These are phyloP conservation scores for Mycena sp. DNA, from an alignment of 1,284 basidiomycete species.

Conservation along the genomic window DNA sequence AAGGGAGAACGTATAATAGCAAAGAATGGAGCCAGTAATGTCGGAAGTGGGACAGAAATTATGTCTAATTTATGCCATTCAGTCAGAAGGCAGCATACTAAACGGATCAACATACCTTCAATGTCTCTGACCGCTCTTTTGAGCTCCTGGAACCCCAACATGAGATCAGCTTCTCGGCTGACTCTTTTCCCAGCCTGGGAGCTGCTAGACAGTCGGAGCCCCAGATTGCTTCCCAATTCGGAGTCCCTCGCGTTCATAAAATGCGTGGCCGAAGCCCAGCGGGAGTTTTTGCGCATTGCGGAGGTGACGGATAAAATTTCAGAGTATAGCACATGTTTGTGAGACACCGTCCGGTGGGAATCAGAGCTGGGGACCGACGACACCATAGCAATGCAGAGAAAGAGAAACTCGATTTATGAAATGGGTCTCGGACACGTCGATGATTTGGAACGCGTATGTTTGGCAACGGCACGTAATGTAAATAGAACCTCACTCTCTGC, in stretches of 20 bases:
- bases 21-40: slow-evolving; percentile 89
- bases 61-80: slow-evolving; percentile 59
- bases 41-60: slow-evolving; percentile 59
- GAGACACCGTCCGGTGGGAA: slow-evolving; percentile 50
- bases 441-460: slow-evolving; percentile 16
- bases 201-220: slow-evolving; percentile 66
- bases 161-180: slow-evolving; percentile 80
- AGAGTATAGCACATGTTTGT: slow-evolving; percentile 83
- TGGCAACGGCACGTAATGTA: background rate
- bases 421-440: slow-evolving; percentile 10
- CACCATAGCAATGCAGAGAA: background rate
- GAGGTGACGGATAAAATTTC: slow-evolving; percentile 95
- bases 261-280: slow-evolving; percentile 83
- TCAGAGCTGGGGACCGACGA: background rate
- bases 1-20: slow-evolving; percentile 92
- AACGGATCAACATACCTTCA: slow-evolving; percentile 63
- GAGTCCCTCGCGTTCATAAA: slow-evolving; percentile 65
- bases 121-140: slow-evolving; percentile 79
- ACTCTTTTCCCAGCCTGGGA: slow-evolving; percentile 54
- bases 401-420: too few relatives aligned
- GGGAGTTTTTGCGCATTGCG: slow-evolving; percentile 96
- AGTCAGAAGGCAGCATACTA: background rate
- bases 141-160: slow-evolving; percentile 90
- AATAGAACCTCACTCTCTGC: background rate
- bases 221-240: slow-evolving; percentile 75